Evolutionary conservation across 1,139 yeast species (phyloP).

Genomic region (Blastobotrys malaysiensis): DNA sequence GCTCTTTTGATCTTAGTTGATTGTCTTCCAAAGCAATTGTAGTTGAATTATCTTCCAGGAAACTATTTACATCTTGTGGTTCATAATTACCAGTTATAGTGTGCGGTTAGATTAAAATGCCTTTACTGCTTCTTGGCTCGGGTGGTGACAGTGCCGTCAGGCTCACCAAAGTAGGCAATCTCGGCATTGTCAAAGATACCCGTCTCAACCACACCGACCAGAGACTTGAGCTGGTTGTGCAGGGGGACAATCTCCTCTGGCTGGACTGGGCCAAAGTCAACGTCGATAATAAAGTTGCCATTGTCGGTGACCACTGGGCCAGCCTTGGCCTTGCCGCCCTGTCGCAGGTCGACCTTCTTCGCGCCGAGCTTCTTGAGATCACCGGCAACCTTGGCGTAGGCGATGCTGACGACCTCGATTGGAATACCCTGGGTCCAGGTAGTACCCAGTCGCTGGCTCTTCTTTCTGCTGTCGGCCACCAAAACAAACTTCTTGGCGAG

Average conservation of each 20-base stretch:
- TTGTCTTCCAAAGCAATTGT: too few relatives aligned
- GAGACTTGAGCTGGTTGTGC: conserved; percentile 59
- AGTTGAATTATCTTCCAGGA: too few relatives aligned
- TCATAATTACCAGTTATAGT: neutral
- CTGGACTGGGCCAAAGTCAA: conserved; percentile 81
- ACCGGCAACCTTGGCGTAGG: conserved; percentile 68
- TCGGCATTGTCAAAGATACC: conserved; percentile 78
- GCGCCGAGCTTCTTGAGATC: conserved; percentile 60
- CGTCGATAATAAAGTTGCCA: conserved; percentile 88
- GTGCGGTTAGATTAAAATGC: neutral
- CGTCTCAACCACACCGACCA: conserved; percentile 96
- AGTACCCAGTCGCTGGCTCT: conserved; percentile 61
- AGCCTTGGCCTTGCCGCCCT: conserved; percentile 89
- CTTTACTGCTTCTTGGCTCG: neutral
- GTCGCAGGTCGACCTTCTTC: conserved; percentile 58
- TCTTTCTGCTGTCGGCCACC: conserved; percentile 90
- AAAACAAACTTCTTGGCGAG: conserved; percentile 72
- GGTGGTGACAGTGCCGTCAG: conserved; percentile 54
- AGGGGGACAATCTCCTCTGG: conserved; percentile 46
- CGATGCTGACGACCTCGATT: conserved; percentile 87
- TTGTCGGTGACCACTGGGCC: conserved; percentile 99
- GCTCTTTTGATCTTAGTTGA: too few relatives aligned
- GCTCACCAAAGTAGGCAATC: conserved; percentile 84
- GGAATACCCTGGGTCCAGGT: conserved; percentile 92
- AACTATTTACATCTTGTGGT: too few relatives aligned